Percentiles rank a stretch among this genome's conserved stretches.
These are phyloP conservation scores for Leccinellum albellum DNA, from an alignment of 768 basidiomycete genomes.

Conservation along the genomic window DNA sequence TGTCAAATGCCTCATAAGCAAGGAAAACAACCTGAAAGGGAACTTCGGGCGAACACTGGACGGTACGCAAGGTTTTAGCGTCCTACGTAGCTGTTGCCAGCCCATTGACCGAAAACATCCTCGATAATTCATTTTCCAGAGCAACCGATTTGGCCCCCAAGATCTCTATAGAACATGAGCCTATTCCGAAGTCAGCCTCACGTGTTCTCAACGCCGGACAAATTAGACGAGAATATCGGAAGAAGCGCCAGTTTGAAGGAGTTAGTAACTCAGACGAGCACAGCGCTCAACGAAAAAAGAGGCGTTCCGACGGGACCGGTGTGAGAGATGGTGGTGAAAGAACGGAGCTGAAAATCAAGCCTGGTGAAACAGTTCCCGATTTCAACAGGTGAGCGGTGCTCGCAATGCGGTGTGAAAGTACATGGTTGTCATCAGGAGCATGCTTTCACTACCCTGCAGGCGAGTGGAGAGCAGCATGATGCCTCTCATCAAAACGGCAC, in stretches of 20 bases:
- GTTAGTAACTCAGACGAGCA: conserved; percentile 25
- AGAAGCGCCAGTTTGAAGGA: conserved; percentile 38
- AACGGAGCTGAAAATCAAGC: conserved; percentile 46
- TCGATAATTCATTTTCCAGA: conserved; percentile 31
- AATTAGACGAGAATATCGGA: conserved; percentile 55
- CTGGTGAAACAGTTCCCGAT: conserved; percentile 69
- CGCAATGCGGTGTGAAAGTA: conserved; percentile 8
- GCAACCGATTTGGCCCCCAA: conserved; percentile 49
- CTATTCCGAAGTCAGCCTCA: conserved; percentile 64
- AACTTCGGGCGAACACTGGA: conserved; percentile 38
- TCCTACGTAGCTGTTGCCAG: not conserved
- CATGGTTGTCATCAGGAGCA: conserved; percentile 6
- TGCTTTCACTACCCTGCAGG: conserved; percentile 34
- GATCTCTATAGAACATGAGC: conserved; percentile 47
- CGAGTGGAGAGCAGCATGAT: conserved; percentile 73
- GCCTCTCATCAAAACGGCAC: conserved; percentile 56
- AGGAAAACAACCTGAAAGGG: conserved; percentile 49
- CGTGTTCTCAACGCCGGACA: conserved; percentile 62
- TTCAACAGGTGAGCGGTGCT: conserved; percentile 60
- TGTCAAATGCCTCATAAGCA: conserved; percentile 63
- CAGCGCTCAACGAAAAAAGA: conserved; percentile 27
- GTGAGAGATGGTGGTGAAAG: conserved; percentile 10
- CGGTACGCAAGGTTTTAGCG: conserved; percentile 34
- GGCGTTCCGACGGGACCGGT: conserved; percentile 21
- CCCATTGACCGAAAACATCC: not conserved